Conservation (phyloP, 805 yeast species). For the Ogataea chonburiensis region DNA sequence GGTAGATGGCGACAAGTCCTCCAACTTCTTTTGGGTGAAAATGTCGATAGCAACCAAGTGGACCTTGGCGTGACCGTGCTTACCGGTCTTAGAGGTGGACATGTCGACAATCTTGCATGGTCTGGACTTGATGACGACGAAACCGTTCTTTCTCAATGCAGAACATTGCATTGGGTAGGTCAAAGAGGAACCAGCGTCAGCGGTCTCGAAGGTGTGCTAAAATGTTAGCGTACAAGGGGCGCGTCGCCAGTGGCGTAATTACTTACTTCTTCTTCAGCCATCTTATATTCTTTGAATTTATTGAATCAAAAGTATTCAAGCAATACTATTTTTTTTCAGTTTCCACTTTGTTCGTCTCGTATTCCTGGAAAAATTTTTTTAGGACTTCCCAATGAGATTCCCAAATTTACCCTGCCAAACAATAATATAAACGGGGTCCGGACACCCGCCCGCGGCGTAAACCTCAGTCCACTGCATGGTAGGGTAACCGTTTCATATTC, state of each 20-base stretch:
- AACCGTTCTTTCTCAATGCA: conserved; percentile 99
- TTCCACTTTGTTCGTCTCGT: conserved; percentile 16
- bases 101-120: conserved; percentile 99
- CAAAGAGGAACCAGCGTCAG: conserved; percentile 97
- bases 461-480: conserved; percentile 13
- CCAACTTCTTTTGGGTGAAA: conserved; percentile 98
- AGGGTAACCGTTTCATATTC: conserved; percentile 11
- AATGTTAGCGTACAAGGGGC: conserved; percentile 10
- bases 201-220: conserved; percentile 94
- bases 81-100: conserved; percentile 99
- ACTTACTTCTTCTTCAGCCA: conserved; percentile 40
- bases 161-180: conserved; percentile 99
- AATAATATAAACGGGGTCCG: neutral
- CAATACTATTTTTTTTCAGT: conserved; percentile 18
- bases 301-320: conserved; percentile 18
- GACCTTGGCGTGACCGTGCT: conserved; percentile 99
- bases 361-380: conserved; percentile 18
- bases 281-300: conserved; percentile 20
- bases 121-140: conserved; percentile 97
- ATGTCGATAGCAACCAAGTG: conserved; percentile 98
- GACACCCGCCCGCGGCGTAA: conserved; percentile 3
- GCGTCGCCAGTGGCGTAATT: neutral
- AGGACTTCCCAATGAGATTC: conserved; percentile 3
- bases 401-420: conserved; percentile 4
- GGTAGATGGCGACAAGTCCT: conserved; percentile 99